Conservation (phyloP, 2,329 filamentous ascomycete genomes). For the Botrytis galanthina region DNA sequence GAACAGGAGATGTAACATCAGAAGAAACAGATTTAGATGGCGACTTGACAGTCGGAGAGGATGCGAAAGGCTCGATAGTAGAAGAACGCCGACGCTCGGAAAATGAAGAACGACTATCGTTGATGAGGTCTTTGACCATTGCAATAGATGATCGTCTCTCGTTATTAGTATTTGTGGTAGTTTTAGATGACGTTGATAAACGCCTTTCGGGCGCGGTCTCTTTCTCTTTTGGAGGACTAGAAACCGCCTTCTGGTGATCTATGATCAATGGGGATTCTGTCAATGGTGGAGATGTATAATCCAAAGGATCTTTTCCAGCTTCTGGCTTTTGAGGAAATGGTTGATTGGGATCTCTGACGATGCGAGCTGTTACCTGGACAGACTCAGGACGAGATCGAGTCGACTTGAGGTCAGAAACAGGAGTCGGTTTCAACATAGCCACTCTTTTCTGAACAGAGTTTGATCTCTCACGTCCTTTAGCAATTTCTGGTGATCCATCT, state of each 20-base stretch:
- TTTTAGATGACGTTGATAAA: constrained; percentile 31
- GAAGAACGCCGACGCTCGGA: constrained; percentile 45
- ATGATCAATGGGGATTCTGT: constrained; percentile 59
- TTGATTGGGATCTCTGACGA: constrained; percentile 64
- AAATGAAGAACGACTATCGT: constrained; percentile 54
- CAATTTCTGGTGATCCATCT: constrained; percentile 49
- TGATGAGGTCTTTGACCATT: constrained; percentile 54
- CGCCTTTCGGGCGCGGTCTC: constrained; percentile 44
- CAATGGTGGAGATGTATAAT: constrained; percentile 51
- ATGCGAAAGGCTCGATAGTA: constrained; percentile 45
- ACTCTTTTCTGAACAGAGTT: constrained; percentile 34
- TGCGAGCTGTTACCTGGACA: constrained; percentile 84
- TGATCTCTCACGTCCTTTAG: constrained; percentile 35
- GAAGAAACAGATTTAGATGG: constrained; percentile 47
- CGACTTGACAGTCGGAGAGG: constrained; percentile 44
- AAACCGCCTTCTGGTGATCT: constrained; percentile 49
- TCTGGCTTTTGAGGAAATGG: constrained; percentile 45
- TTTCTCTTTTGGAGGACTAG: constrained; percentile 33
- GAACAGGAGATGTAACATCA: constrained; percentile 42
- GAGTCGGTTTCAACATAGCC: constrained; percentile 29
- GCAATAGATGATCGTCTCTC: constrained; percentile 58
- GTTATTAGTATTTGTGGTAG: constrained; percentile 25
- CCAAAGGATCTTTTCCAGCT: constrained; percentile 41
- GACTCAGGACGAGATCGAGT: constrained; percentile 63
- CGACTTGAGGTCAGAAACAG: constrained; percentile 28